Percentiles rank a stretch among this genome's conserved stretches.
These are phyloP conservation scores for Acanthamoeba healyi DNA, from an alignment of 208 protist genomes.

Conservation along the genomic window DNA sequence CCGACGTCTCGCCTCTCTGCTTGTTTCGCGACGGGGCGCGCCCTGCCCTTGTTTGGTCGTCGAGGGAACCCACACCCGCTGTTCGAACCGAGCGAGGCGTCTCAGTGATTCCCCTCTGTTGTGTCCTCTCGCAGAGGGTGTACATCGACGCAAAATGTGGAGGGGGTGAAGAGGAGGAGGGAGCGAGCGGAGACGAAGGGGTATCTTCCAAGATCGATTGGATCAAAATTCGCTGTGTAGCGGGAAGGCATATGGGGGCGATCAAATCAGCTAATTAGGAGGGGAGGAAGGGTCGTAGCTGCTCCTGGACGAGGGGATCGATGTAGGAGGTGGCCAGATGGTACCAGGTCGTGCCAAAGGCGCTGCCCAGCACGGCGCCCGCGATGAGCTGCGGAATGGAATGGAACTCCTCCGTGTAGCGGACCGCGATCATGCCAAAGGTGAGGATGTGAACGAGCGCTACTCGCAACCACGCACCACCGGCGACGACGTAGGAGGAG, in stretches of 20 bases:
- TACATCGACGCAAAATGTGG: no score
- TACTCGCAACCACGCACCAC: background rate
- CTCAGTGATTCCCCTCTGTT: no score
- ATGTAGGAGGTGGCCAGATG: background rate
- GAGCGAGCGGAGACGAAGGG: no score
- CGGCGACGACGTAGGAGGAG: background rate
- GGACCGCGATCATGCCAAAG: background rate
- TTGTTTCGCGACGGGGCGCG: no score
- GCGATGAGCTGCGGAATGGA: background rate
- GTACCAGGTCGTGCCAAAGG: background rate
- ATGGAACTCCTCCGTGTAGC: background rate
- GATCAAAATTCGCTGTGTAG: no score
- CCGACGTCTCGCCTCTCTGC: no score
- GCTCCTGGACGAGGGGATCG: background rate
- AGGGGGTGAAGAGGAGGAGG: no score
- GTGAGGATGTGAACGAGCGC: background rate
- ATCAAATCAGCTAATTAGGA: background rate
- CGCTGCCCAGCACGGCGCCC: background rate
- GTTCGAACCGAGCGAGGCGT: no score
- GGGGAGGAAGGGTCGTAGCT: background rate
- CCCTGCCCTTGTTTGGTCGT: no score
- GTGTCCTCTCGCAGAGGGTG: no score
- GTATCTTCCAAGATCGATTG: no score
- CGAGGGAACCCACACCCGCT: no score
- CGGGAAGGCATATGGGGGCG: background rate